Evolutionary conservation across 2,329 filamentous ascomycete species (phyloP), one percentile per base, ranked within the genome.

Genomic region (Colletotrichum somersetense): DNA sequence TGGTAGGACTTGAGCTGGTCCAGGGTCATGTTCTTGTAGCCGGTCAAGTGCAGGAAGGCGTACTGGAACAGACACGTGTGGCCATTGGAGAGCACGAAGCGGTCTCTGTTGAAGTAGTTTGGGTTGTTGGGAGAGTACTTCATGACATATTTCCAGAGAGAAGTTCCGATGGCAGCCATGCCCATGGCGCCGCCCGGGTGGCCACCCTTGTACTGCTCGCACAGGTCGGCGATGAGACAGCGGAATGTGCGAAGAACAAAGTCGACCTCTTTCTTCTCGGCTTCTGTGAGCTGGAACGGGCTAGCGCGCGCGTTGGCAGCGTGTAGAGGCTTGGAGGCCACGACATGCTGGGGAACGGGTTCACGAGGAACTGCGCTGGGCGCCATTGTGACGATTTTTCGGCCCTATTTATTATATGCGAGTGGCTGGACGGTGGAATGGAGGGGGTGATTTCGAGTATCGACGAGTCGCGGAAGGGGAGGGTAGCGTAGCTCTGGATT

Each of bases 181-280:
- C 88, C 88, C 78, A 90, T 89, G 23, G 87, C 87, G 50, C 80
- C 78, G 33, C 91, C 91, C 23, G 91, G 91, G 77, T 93, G 91
- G 0, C 91, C 91, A 46, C 90, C 90, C 73, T 89, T 89, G 80
- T 92, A 93, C 74, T 93, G 91, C 78, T 93, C 86, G 76, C 90
- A 92, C 3, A 93, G 80, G 77, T 93, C 91, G 56, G 91, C 89
- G 71, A 93, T 90, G 40, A 93, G 80, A 62, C 88, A 82, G 66
- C 91, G 84, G 77, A 92, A 91, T 7, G 87, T 88, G 75, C 85
- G 86, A 62, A 92, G 80, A 2, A 91, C 88, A 16, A 72, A 63
- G 30, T 74, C 73, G 50, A 71, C 73, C 48, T 74, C 58, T 35
- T 62, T 67, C 63, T 73, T 74, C 20, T 73, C 58, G 18, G 55